Evolutionary conservation across 768 basidiomycete species (phyloP), one percentile per base, ranked within the genome.

Genomic region (Calvatia gigantea): DNA sequence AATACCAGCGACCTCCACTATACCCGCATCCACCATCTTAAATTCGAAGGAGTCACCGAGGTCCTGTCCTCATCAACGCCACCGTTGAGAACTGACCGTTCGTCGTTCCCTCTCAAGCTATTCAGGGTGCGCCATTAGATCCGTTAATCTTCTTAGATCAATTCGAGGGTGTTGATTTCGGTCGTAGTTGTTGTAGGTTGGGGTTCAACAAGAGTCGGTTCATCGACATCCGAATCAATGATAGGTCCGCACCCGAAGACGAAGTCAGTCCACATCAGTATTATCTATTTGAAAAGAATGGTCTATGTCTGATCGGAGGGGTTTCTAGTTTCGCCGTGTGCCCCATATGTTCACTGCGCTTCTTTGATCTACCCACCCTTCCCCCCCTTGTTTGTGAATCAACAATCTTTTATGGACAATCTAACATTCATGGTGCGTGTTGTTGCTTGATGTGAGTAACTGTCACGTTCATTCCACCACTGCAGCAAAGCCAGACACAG

Each of bases 251-350:
- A 67, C 45, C 80, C 82, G 27, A 80, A 78, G 37, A 78, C 70
- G 57, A 76, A 75, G 49, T 85, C 84, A 0, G 51, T 82, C 80
- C 14, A 79, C 71, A 60, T 77, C 54, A 14, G 54, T 75, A 41
- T 73, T 71, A 33, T 77, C 77, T 2, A 72, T 73, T 57, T 75
- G 76, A 19, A 82, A 83, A 28, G 79, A 78, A 46, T 75, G 74
- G 56, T 84, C 81, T 32, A 82, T 64, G 62, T 91, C 91, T 91
- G 7, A 75, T 69, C 2, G 90, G 87, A 6, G 91, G 90, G 1
- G 90, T 91, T 57, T 86, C 83, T 38, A 91, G 68, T 5, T 67
- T 63, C 4, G 69, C 64, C 12, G 68, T 62, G n/a, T n/a, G n/a
- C n/a, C n/a, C n/a, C n/a, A n/a, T n/a, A n/a, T n/a, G n/a, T n/a